These are phyloP conservation scores for Vigna radiata DNA, from an alignment of 306 rosid species.

Conservation along the genomic window DNA sequence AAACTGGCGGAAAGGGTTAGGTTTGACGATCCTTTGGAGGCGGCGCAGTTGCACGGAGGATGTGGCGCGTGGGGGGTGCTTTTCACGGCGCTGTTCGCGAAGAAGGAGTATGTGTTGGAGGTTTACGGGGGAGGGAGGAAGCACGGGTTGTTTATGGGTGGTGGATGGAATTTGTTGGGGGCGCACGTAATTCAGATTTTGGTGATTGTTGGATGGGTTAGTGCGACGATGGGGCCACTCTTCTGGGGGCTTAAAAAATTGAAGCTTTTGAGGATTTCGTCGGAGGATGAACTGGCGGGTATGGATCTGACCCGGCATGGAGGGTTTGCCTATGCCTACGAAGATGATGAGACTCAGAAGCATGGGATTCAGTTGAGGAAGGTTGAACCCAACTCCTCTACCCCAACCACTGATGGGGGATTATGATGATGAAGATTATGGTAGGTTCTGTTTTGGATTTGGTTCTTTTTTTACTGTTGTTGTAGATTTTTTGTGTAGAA, in stretches of 20 bases:
- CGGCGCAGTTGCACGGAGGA: constrained; percentile 93
- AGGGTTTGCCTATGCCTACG: constrained; percentile 81
- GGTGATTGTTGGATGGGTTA: constrained; percentile 82
- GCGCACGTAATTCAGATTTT: constrained; percentile 80
- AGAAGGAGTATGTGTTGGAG: constrained; percentile 65
- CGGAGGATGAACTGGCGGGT: constrained; percentile 85
- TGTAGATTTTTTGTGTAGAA: too few species aligned
- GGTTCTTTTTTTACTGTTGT: too few species aligned
- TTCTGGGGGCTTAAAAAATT: constrained; percentile 67
- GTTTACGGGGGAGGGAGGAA: constrained; percentile 58
- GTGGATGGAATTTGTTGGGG: constrained; percentile 67
- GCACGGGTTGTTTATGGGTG: constrained; percentile 80
- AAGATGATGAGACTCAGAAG: constrained; percentile 42
- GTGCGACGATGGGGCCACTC: constrained; percentile 91
- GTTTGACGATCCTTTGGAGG: constrained; percentile 85
- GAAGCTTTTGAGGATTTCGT: constrained; percentile 69
- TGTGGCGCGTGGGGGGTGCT: constrained; percentile 97
- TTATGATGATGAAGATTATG: background rate
- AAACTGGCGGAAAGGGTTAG: constrained; percentile 62
- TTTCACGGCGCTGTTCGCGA: constrained; percentile 84
- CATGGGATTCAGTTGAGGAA: constrained; percentile 53
- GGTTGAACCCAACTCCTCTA: constrained; percentile 48
- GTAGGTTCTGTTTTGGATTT: background rate
- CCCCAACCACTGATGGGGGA: constrained; percentile 40
- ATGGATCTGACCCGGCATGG: constrained; percentile 98